phyloP scores from a whole-genome alignment of 257 asterid genomes.

The Apocynum venetum region DNA sequence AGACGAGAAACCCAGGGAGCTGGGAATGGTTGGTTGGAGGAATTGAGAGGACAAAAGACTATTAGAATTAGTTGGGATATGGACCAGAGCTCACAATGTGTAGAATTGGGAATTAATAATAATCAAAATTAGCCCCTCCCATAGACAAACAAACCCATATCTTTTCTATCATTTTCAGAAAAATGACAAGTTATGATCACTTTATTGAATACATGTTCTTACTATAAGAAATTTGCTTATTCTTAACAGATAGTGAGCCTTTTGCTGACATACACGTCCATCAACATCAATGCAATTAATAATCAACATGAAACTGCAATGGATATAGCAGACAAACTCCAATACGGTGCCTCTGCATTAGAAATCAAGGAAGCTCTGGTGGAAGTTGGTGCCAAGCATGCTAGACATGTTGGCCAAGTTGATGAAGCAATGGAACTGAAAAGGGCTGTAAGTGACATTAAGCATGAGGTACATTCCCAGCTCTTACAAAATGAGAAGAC shows the following conservation, averaged over 20 bases:
- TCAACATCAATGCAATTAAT: slow-evolving; percentile 71
- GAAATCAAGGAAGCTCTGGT: slow-evolving; percentile 61
- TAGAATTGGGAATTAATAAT: not conserved
- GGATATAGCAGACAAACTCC: slow-evolving; percentile 97
- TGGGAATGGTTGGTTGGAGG: no score
- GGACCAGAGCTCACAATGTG: not conserved
- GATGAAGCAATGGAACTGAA: slow-evolving; percentile 82
- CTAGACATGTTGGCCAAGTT: slow-evolving; percentile 55
- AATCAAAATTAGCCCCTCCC: not conserved
- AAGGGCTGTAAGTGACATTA: slow-evolving; percentile 92
- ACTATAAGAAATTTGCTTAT: slow-evolving; percentile 7
- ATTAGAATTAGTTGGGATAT: no score
- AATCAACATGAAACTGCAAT: slow-evolving; percentile 77
- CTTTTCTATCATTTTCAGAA: not conserved
- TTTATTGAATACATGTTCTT: not conserved
- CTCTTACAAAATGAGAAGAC: slow-evolving; percentile 87
- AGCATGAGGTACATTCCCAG: slow-evolving; percentile 91
- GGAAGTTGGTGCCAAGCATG: slow-evolving; percentile 88
- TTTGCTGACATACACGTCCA: slow-evolving; percentile 51
- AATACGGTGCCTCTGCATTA: slow-evolving; percentile 61
- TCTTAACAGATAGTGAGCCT: slow-evolving; percentile 66
- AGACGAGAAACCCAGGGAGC: no score
- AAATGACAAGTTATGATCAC: not conserved
- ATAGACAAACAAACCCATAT: not conserved
- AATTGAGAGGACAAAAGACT: no score